Base-by-base conservation (phyloP, 176 grass and related monocot species). In the Musa itinerans region DNA sequence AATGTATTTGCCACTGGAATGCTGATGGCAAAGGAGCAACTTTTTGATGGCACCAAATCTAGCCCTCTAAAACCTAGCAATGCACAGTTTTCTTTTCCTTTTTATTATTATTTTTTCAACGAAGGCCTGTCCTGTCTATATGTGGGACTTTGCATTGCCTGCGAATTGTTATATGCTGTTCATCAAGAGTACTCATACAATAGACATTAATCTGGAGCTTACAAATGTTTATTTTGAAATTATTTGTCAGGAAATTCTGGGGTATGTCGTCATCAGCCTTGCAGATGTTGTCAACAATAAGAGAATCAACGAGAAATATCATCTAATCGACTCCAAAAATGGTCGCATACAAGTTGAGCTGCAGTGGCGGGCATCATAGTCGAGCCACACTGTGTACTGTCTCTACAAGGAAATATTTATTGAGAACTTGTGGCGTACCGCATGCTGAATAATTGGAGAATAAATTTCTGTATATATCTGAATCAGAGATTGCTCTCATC, bases 241-340 rank as follows among this genome's bases (percentile, higher is more conserved):
- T 43, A 43, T 43, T 43, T 43, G 1, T 48, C 54, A 75, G 73
- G 73, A 75, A 59, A 12, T 4, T 56, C 19, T 74, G 53, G 72
- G 72, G 9, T 48, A 74, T 6, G 72, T 74, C 12, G 26, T 57
- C 26, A 58, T 74, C 54, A 49, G 54, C 73, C 73, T 75, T 58
- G 73, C 23, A 1, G 72, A 75, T 59, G 73, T 75, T 11, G 73
- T 75, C 17, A 58, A 9, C 14, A 75, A 75, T 25, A 75, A 56
- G 25, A 56, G 54, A 59, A 75, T 61, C 54, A 75, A 59, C 34
- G 73, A 75, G 55, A 75, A 49, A 43, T 75, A 75, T 49, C 54
- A 75, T 75, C 73, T 75, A 6, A 75, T 75, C n/a, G 73, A 75
- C 54, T 75, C 73, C 26, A 75, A 75, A 75, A 34, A 75, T 48